A percentile compares a stretch with the other conserved stretches of the same genome.
Conservation (phyloP, 768 basidiomycete species). For the Daedalea quercina region DNA sequence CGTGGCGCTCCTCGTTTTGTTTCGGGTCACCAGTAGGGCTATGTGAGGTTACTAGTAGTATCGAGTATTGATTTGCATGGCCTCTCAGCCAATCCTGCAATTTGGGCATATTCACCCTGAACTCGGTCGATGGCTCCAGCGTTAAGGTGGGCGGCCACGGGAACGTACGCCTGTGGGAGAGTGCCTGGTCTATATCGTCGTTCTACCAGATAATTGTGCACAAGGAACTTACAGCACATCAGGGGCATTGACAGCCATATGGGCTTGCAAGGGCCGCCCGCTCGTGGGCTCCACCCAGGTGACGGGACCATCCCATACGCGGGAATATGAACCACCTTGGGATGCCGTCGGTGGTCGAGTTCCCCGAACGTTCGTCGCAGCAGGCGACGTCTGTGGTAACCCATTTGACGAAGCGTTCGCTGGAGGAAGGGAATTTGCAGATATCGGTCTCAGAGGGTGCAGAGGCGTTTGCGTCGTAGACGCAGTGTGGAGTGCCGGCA, state of each 20-base stretch:
- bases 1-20: conserved; percentile 38
- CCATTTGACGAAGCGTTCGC: too few species aligned
- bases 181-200: too few species aligned
- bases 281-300: neutral
- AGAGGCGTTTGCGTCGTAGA: too few species aligned
- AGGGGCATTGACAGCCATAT: neutral
- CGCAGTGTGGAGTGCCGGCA: too few species aligned
- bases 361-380: neutral
- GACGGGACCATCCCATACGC: neutral
- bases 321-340: neutral
- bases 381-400: neutral
- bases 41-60: conserved; percentile 29
- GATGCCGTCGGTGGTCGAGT: neutral
- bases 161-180: conserved; percentile 35
- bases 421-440: too few species aligned
- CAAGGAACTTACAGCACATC: neutral
- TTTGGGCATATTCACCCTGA: conserved; percentile 30
- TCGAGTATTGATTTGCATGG: conserved; percentile 26
- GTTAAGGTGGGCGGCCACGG: conserved; percentile 46
- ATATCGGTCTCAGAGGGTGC: too few species aligned
- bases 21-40: conserved; percentile 23
- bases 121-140: conserved; percentile 35
- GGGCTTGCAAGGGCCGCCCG: neutral
- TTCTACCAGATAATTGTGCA: neutral
- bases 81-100: conserved; percentile 42